These are phyloP conservation scores for Rossbeevera mucosa DNA, from an alignment of 768 basidiomycete species.

Conservation along the genomic window DNA sequence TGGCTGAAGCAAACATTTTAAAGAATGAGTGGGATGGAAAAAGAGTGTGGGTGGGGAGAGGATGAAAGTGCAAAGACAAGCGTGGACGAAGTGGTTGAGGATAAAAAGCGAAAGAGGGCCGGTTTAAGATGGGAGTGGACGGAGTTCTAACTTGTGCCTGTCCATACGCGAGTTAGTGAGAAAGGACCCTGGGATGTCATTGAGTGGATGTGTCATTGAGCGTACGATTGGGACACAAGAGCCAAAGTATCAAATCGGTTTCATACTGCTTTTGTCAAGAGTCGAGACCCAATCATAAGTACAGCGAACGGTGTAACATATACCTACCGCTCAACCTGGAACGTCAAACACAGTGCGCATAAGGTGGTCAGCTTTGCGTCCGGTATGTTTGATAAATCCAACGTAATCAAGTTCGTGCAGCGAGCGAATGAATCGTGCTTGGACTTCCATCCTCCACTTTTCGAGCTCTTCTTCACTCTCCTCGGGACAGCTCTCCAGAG, in stretches of 20 bases:
- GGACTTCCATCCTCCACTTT: slow-evolving; percentile 59
- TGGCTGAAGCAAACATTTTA: slow-evolving; percentile 46
- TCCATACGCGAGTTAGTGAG: background rate
- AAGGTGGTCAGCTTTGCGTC: slow-evolving; percentile 74
- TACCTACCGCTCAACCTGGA: slow-evolving; percentile 14
- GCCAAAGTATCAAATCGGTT: background rate
- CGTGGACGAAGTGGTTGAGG: background rate
- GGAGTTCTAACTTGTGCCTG: slow-evolving; percentile 30
- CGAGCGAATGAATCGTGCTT: slow-evolving; percentile 74
- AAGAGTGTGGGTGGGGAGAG: slow-evolving; percentile 24
- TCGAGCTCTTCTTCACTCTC: slow-evolving; percentile 37
- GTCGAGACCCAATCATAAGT: slow-evolving; percentile 3
- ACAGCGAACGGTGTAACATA: background rate
- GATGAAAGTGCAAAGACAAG: slow-evolving; percentile 4
- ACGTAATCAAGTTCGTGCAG: slow-evolving; percentile 79
- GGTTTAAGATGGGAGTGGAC: slow-evolving; percentile 4
- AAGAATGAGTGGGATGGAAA: slow-evolving; percentile 17
- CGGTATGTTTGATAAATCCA: slow-evolving; percentile 76
- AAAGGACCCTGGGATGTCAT: background rate
- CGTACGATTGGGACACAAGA: background rate
- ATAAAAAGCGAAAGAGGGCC: background rate
- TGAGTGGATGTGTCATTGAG: background rate
- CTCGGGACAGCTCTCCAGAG: slow-evolving; percentile 12
- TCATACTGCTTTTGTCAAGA: slow-evolving; percentile 2
- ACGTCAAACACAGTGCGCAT: slow-evolving; percentile 60